Base-by-base conservation (phyloP, 495 filamentous ascomycete genomes). In the Cairneyella variabilis region DNA sequence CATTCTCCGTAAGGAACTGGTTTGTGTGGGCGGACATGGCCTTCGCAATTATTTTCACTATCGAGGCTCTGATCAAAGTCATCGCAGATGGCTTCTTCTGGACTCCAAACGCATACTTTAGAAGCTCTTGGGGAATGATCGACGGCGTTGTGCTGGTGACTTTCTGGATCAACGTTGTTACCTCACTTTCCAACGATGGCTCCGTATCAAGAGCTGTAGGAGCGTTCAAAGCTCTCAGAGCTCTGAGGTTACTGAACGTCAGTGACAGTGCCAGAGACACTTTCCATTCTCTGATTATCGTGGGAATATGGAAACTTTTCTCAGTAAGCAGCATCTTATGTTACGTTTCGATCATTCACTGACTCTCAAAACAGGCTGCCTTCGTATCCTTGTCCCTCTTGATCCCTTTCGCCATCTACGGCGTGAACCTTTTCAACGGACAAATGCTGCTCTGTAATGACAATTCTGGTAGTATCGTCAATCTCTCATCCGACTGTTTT, bases 191-290 rank as follows among this genome's bases (percentile, higher is more conserved):
- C 60, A 79, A 85, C 37, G 83, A 92, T 50, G 89, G 88, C 39
- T 83, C 82, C 40, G 83, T 97, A 42, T 95, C 91, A 3, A 74
- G 93, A 61, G 87, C 89, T 17, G 88, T 99, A 46, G 93, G 93
- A 38, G 93, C 95, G 25, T 97, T 99, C 75, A 99, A 99, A 75
- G 93, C 93, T 20, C 79, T 99, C n/a, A 84, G 93, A 66, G 95
- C 93, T 30, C 74, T 99, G 21, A 78, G 93, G 39, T 71, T 99
- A 22, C 79, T 99, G 57, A 97, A 97, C 58, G 89, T 99, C 54
- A 96, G 91, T 65, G 91, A 97, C 64, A 97, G 89, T 63, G 95
- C 93, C 30, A 82, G 91, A 63, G 86, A 97, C 64, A 97, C 91
- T 0, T 97, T 99, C 62, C 93, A 99, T 64, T 95, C 92, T 0